phyloP scores from a whole-genome alignment of 495 filamentous ascomycete genomes.

The Thermochaetoides thermophila region DNA sequence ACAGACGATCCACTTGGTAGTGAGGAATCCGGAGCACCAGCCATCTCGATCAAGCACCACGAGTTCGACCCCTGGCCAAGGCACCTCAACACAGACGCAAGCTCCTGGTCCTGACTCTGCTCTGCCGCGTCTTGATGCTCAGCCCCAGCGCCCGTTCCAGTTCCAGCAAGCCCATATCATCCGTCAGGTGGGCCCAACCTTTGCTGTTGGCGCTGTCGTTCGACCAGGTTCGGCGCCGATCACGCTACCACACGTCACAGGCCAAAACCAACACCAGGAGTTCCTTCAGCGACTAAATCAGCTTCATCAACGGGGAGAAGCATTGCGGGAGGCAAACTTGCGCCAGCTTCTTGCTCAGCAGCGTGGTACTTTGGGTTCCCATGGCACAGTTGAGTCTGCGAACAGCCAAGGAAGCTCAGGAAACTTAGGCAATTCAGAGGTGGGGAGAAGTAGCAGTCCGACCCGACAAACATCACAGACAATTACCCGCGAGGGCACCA shows the following conservation, averaged over 20 bases:
- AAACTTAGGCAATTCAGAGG: no score
- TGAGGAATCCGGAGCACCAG: slow-evolving; percentile 27
- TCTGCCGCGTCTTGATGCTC: not conserved
- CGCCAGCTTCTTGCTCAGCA: slow-evolving; percentile 13
- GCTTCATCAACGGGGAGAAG: slow-evolving; percentile 12
- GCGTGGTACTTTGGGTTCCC: slow-evolving; percentile 12
- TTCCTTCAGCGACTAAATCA: slow-evolving; percentile 12
- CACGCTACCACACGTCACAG: slow-evolving; percentile 4
- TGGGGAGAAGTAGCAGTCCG: slow-evolving; percentile 8
- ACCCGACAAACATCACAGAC: slow-evolving; percentile 7
- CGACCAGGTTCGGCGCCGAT: slow-evolving; percentile 4
- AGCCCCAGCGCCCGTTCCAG: not conserved
- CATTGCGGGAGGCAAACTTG: slow-evolving; percentile 10
- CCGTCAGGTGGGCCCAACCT: slow-evolving; percentile 3
- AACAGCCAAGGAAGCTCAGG: slow-evolving; percentile 1
- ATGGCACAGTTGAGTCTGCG: slow-evolving; percentile 3
- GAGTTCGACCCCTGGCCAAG: not conserved
- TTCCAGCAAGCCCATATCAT: no score
- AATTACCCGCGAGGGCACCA: slow-evolving; percentile 14
- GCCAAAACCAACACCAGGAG: slow-evolving; percentile 8
- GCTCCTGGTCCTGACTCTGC: not conserved
- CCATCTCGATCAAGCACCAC: slow-evolving; percentile 8
- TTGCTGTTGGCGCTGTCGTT: slow-evolving; percentile 2
- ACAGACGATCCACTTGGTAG: slow-evolving; percentile 49
- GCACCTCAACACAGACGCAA: no score